Evolutionary conservation across 179 eudicot genomes (phyloP).

Genomic region (Heliamphora pulchella): DNA sequence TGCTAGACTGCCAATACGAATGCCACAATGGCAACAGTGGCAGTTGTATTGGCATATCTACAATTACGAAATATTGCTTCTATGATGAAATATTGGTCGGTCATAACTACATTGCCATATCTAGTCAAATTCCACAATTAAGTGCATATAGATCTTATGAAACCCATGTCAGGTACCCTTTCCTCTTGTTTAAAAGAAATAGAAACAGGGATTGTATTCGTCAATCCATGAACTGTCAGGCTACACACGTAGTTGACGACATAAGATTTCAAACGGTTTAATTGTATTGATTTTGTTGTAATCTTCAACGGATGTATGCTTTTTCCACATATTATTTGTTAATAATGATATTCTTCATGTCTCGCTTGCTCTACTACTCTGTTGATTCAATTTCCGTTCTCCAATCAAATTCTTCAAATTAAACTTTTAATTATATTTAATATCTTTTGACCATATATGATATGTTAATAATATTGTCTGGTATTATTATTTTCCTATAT

Average conservation of each 20-base stretch:
- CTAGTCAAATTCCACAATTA: not conserved
- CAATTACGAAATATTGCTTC: too few relatives aligned
- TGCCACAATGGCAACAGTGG: too few relatives aligned
- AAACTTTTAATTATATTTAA: too few relatives aligned
- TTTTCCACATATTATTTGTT: too few relatives aligned
- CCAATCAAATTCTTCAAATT: too few relatives aligned
- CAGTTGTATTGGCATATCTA: too few relatives aligned
- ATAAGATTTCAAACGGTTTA: not conserved
- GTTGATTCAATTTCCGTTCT: too few relatives aligned
- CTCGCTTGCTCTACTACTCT: too few relatives aligned
- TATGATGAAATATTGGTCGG: not conserved
- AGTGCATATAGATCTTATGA: constrained; percentile 20
- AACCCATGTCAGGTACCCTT: not conserved
- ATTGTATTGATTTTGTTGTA: not conserved
- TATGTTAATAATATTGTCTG: too few relatives aligned
- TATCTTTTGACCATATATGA: too few relatives aligned
- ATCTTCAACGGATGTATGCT: not conserved
- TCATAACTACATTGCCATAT: not conserved
- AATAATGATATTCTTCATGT: too few relatives aligned
- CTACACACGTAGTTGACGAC: not conserved
- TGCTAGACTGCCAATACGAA: not conserved
- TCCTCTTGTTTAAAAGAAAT: not conserved
- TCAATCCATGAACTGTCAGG: not conserved
- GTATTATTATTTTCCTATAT: too few relatives aligned
- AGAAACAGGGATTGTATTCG: not conserved